Percentiles rank a stretch among this genome's conserved stretches.
These are phyloP conservation scores for Candida quercuum DNA, from an alignment of 805 yeast genomes.

Conservation along the genomic window DNA sequence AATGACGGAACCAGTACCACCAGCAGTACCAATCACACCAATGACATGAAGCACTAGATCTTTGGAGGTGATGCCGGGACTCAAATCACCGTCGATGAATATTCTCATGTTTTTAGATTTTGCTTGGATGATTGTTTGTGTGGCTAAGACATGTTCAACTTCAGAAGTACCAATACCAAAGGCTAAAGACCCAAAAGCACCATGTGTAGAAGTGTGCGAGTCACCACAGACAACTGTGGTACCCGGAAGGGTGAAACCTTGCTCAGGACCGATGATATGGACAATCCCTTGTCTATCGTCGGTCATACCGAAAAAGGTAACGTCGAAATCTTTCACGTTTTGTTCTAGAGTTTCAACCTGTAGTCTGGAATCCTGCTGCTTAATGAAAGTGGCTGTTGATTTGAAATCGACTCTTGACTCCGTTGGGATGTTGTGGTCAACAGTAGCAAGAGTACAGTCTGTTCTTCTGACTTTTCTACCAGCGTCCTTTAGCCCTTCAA, in stretches of 20 bases:
- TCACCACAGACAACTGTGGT: constrained; percentile 99
- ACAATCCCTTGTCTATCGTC: constrained; percentile 97
- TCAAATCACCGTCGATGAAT: constrained; percentile 74
- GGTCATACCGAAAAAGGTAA: constrained; percentile 91
- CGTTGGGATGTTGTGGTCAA: constrained; percentile 97
- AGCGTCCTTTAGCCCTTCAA: constrained; percentile 89
- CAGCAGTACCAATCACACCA: constrained; percentile 97
- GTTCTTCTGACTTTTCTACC: constrained; percentile 85
- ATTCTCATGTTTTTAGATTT: constrained; percentile 96
- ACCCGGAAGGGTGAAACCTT: constrained; percentile 97
- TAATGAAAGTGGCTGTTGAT: constrained; percentile 71
- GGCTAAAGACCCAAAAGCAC: constrained; percentile 96
- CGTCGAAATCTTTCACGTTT: constrained; percentile 84
- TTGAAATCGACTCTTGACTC: constrained; percentile 75
- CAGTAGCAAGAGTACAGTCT: constrained; percentile 92
- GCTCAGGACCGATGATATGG: constrained; percentile 98
- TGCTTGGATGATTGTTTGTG: constrained; percentile 92
- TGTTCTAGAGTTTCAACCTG: constrained; percentile 92
- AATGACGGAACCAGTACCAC: constrained; percentile 96
- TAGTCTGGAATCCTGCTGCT: constrained; percentile 85
- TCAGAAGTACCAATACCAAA: constrained; percentile 99
- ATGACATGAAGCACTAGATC: constrained; percentile 92
- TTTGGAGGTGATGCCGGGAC: constrained; percentile 91
- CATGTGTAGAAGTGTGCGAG: constrained; percentile 97
- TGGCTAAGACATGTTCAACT: constrained; percentile 97